A percentile compares a stretch with the other conserved stretches of the same genome.
Conservation (phyloP, 176 grass and related monocot genomes). For the Coix lacrymajobi region DNA sequence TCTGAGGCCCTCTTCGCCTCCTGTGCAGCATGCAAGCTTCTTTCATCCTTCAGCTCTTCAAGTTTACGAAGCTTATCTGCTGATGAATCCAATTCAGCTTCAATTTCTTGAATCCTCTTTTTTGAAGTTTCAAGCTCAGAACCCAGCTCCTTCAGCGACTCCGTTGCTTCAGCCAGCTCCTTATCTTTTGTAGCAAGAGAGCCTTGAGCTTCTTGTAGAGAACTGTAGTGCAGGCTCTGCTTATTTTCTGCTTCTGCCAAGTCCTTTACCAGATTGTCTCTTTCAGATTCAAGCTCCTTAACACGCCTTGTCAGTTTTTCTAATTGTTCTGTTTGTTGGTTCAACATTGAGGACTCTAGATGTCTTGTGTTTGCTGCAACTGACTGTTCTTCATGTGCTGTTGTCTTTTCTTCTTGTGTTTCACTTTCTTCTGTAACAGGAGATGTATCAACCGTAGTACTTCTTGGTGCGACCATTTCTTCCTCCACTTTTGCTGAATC, state of each 20-base stretch:
- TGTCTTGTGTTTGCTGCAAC: constrained; percentile 14
- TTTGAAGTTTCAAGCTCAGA: constrained; percentile 56
- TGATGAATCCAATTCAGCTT: constrained; percentile 44
- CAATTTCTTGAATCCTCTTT: constrained; percentile 57
- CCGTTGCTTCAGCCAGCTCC: constrained; percentile 59
- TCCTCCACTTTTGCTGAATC: constrained; percentile 28
- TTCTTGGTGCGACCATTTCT: constrained; percentile 8
- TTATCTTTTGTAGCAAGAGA: constrained; percentile 49
- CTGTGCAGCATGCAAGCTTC: constrained; percentile 47
- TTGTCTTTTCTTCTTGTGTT: constrained; percentile 22
- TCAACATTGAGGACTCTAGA: constrained; percentile 39
- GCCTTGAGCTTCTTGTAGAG: constrained; percentile 64
- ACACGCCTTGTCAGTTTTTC: constrained; percentile 50
- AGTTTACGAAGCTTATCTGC: constrained; percentile 50
- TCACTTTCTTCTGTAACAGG: constrained; percentile 13
- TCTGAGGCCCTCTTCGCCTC: constrained; percentile 68
- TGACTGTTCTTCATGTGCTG: constrained; percentile 35
- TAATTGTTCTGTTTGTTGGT: constrained; percentile 42
- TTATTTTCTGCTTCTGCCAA: constrained; percentile 71
- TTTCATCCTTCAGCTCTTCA: constrained; percentile 65
- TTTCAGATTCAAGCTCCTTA: constrained; percentile 76
- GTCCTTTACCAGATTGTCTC: constrained; percentile 41
- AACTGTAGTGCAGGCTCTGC: constrained; percentile 49
- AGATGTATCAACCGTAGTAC: not conserved
- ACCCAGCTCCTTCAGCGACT: constrained; percentile 32